A percentile compares a stretch with the other conserved stretches of the same genome.
These are phyloP conservation scores for Rubia yunnanensis DNA, from an alignment of 257 asterid species.

Conservation along the genomic window DNA sequence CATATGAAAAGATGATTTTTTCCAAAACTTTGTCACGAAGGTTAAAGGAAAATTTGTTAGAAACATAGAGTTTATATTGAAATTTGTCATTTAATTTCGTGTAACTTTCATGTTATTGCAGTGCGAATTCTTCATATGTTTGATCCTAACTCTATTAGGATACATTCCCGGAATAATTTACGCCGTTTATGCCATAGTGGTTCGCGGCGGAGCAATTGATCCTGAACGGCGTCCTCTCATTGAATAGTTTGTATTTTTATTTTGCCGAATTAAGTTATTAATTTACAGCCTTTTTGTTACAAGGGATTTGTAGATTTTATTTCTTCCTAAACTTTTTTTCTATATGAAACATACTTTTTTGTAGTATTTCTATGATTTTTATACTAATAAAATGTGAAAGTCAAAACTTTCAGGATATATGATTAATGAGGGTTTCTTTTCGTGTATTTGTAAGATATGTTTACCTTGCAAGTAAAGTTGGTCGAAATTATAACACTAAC, in stretches of 20 bases:
- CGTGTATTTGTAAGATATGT: no score
- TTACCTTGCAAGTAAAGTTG: no score
- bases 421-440: no score
- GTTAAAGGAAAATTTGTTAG: no score
- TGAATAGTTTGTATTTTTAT: constrained; percentile 12
- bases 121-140: constrained; percentile 52
- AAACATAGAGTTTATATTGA: background rate
- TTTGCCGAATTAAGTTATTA: background rate
- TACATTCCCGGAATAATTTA: constrained; percentile 57
- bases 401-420: no score
- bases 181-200: constrained; percentile 49
- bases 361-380: background rate
- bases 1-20: no score
- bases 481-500: no score
- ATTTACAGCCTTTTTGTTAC: background rate
- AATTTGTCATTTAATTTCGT: background rate
- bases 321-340: background rate
- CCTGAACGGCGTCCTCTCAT: constrained; percentile 29
- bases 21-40: no score
- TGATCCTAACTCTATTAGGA: constrained; percentile 48
- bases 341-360: background rate
- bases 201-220: constrained; percentile 23
- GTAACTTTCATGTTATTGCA: constrained; percentile 17
- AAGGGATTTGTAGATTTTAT: background rate
- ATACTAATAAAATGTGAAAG: no score